A percentile compares a stretch with the other conserved stretches of the same genome.
Evolutionary conservation across 768 basidiomycete species (phyloP).

Genomic region (Cyclocybe aegerita): DNA sequence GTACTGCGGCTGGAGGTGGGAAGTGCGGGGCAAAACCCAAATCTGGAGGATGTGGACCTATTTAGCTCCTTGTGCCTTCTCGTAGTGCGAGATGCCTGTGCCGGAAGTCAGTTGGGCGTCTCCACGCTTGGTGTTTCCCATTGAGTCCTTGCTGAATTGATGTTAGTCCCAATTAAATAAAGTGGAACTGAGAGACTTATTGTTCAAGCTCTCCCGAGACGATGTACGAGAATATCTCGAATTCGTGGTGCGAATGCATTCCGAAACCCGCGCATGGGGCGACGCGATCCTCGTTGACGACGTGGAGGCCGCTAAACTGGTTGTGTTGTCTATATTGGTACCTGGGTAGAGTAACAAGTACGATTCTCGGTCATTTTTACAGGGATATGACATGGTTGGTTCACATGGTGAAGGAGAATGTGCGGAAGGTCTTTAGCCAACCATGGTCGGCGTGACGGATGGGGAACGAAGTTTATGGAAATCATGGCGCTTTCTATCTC

Average conservation of each 20-base stretch:
- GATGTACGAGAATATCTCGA: slow-evolving; percentile 91
- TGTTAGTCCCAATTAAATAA: background rate
- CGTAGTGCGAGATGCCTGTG: slow-evolving; percentile 85
- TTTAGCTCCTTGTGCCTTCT: slow-evolving; percentile 41
- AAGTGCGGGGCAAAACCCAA: slow-evolving; percentile 43
- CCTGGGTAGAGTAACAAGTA: slow-evolving; percentile 22
- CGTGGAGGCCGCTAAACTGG: slow-evolving; percentile 72
- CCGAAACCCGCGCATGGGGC: slow-evolving; percentile 80
- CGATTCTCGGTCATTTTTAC: background rate
- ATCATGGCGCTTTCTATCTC: slow-evolving; percentile 15
- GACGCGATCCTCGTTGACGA: slow-evolving; percentile 94
- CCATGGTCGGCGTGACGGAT: slow-evolving; percentile 77
- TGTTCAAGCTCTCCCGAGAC: slow-evolving; percentile 80
- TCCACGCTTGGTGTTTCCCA: slow-evolving; percentile 87
- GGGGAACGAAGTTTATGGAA: slow-evolving; percentile 42
- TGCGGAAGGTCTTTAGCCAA: slow-evolving; percentile 88
- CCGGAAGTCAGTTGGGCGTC: slow-evolving; percentile 92
- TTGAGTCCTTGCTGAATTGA: slow-evolving; percentile 74
- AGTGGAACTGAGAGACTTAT: slow-evolving; percentile 38
- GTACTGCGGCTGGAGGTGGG: slow-evolving; percentile 71
- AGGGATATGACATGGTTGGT: slow-evolving; percentile 21
- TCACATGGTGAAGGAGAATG: slow-evolving; percentile 73
- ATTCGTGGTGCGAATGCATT: slow-evolving; percentile 78
- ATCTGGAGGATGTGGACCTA: slow-evolving; percentile 55
- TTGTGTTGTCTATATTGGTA: slow-evolving; percentile 62